Base-by-base conservation (phyloP, 306 rosid species). In the Trifolium subterraneum region DNA sequence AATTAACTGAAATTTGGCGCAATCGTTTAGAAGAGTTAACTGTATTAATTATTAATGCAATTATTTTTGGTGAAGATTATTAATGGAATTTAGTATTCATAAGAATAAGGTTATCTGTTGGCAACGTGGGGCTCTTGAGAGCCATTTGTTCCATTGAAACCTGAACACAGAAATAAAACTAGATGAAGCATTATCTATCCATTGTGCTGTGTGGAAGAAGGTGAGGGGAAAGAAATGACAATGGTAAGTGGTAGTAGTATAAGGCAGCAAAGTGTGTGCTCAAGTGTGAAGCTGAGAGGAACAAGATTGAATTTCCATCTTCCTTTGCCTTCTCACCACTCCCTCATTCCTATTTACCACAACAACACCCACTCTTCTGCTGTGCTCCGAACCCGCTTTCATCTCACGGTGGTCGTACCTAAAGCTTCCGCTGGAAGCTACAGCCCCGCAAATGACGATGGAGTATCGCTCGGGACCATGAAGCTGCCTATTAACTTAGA, bases 391-490 rank as follows among this genome's bases (percentile, higher is more conserved):
- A 60, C 13, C 6, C 38, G 27, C 78, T 74, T 63, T 48, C 64
- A 76, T 78, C 61, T 63, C 42, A 27, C 63, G 55, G 33, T 66
- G 22, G 65, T 69, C 13, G 68, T 27, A 15, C 74, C 78, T 19
- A 89, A 70, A 71, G 87, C 88, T 9, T 80, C 94, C 2, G n/a
- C 87, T 4, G 82, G 64, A 48, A 86, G 65, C 67, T 48, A 76
- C 41, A 33, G 68, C 25, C 69, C 44, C 75, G 62, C 6, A 2
- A 29, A 61, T 7, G 91, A 83, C 27, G 91, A 89, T 12, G 97
- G 96, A 55, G 87, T 94, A 41, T 90, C 96, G 65, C 84, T 91
- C 1, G 97, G 98, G 35, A 94, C 98, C 23, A 74, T 91, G 96
- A 90, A 87, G 55, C 82, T 91, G 68, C 95, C 98, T 44, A 4